A percentile compares a stretch with the other conserved stretches of the same genome.
These are phyloP conservation scores for Diaporthe sp. DNA, from an alignment of 2,329 filamentous ascomycete genomes.

Conservation along the genomic window DNA sequence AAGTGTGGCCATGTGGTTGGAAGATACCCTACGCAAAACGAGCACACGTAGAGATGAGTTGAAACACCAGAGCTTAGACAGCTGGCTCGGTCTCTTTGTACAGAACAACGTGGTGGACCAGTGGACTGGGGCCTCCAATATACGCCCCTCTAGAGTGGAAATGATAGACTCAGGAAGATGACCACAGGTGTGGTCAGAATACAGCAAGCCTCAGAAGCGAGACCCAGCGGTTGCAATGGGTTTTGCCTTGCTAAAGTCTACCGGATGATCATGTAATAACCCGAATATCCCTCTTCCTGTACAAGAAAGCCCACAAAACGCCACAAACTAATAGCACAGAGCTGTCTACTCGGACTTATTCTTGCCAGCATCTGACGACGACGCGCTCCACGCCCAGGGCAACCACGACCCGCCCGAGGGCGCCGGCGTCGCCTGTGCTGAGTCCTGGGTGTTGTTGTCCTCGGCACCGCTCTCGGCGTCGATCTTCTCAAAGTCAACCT, in stretches of 20 bases:
- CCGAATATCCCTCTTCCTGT: background rate
- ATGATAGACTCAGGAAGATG: background rate
- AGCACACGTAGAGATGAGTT: background rate
- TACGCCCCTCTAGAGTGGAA: conserved; percentile 12
- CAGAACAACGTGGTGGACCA: conserved; percentile 5
- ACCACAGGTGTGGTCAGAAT: background rate
- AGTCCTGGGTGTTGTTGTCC: conserved; percentile 56
- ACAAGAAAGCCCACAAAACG: background rate
- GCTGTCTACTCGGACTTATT: conserved; percentile 36
- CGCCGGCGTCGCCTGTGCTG: conserved; percentile 46
- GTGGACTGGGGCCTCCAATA: conserved; percentile 21
- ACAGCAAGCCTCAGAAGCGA: conserved; percentile 2
- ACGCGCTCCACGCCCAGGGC: conserved; percentile 60
- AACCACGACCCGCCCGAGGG: conserved; percentile 54
- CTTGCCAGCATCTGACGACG: conserved; percentile 47
- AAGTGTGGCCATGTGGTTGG: background rate
- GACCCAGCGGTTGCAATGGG: background rate
- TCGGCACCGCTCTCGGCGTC: conserved; percentile 78
- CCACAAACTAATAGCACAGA: background rate
- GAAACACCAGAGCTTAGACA: background rate
- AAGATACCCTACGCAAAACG: conserved; percentile 5
- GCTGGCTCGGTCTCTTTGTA: background rate
- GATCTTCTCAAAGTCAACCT: conserved; percentile 91
- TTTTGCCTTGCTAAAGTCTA: conserved; percentile 26
- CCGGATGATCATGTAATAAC: conserved; percentile 22